A percentile compares a stretch with the other conserved stretches of the same genome.
Evolutionary conservation across 768 basidiomycete species (phyloP).

Genomic region (Pilatotrama ljubarskyi): DNA sequence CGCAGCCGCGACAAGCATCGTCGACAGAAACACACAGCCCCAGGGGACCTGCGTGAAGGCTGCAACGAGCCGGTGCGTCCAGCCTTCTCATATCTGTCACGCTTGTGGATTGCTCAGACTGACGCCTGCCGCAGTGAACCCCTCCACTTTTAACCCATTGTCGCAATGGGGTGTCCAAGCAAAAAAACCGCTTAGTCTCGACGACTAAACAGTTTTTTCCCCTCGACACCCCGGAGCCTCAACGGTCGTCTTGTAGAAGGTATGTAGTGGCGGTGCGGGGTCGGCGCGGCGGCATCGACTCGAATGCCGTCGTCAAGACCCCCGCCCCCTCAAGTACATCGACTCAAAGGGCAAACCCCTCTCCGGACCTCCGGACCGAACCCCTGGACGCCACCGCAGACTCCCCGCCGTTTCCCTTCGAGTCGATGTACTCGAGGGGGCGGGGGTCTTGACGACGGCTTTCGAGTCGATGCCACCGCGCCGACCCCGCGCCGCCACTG

Average conservation of each 20-base stretch:
- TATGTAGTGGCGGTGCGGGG: background rate
- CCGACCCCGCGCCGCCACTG: background rate
- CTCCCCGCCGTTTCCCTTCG: background rate
- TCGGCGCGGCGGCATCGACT: background rate
- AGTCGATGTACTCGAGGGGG: background rate
- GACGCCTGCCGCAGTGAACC: background rate
- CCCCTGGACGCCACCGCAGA: background rate
- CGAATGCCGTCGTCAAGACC: background rate
- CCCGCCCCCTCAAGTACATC: background rate
- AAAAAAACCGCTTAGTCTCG: too few species aligned
- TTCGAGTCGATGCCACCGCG: background rate
- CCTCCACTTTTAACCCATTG: background rate
- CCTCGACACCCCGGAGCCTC: background rate
- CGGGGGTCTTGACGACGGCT: background rate
- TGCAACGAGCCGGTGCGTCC: too few species aligned
- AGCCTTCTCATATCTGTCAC: too few species aligned
- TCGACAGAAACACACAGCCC: too few species aligned
- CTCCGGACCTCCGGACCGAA: background rate
- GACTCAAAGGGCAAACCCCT: background rate
- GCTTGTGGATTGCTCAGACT: too few species aligned
- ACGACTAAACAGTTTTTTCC: too few species aligned
- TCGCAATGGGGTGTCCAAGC: too few species aligned
- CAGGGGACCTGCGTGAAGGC: too few species aligned
- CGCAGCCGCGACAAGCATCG: background rate
- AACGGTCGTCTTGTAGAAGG: background rate